Evolutionary conservation across 1,284 basidiomycete species (phyloP).

Genomic region (Moesziomyces sp.): DNA sequence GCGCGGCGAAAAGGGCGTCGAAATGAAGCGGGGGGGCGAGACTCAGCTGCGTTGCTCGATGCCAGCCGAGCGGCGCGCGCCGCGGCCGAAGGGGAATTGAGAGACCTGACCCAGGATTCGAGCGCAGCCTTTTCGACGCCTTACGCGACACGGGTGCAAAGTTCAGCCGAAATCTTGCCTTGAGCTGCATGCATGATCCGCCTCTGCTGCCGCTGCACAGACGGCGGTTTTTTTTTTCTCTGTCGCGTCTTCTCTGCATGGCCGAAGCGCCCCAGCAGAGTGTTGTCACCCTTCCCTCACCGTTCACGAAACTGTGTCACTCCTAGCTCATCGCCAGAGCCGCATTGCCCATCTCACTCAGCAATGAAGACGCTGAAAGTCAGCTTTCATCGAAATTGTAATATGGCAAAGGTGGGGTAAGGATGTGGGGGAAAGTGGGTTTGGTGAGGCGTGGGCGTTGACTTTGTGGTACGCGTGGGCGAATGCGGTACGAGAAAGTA

Average conservation of each 20-base stretch:
- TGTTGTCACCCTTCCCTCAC: no score
- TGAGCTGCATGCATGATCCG: slow-evolving; percentile 6
- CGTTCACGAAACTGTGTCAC: no score
- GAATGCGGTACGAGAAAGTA: background rate
- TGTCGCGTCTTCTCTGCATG: background rate
- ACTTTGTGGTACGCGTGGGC: background rate
- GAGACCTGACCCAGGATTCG: slow-evolving; percentile 3
- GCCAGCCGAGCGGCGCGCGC: no score
- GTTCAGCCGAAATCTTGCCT: slow-evolving; percentile 19
- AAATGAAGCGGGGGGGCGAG: background rate
- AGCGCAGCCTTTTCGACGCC: background rate
- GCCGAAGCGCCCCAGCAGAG: no score
- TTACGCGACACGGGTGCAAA: background rate
- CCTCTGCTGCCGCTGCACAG: background rate
- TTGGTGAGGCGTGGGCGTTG: background rate
- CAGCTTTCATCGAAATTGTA: background rate
- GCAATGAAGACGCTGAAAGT: no score
- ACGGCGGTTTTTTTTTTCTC: background rate
- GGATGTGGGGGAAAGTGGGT: background rate
- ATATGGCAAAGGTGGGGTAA: background rate
- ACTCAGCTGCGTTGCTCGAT: background rate
- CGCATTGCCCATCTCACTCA: no score
- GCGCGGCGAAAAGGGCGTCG: background rate
- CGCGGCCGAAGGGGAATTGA: background rate
- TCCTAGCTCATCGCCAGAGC: no score